Evolutionary conservation across 139 green algal species (phyloP).

Genomic region (Zygnema circumcarinatum): DNA sequence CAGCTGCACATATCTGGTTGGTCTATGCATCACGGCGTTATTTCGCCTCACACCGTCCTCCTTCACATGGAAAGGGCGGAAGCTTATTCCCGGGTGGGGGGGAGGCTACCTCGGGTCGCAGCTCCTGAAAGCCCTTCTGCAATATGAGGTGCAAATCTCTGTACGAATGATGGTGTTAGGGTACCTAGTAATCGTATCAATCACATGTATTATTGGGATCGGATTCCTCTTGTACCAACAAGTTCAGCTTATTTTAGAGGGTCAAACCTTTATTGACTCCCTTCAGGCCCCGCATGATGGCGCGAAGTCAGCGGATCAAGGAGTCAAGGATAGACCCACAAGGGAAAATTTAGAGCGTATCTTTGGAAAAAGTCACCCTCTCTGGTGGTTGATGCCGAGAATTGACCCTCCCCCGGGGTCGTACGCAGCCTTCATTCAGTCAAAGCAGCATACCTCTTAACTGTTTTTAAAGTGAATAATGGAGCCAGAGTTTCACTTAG

Average conservation of each 20-base stretch:
- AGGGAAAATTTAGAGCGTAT: constrained; percentile 19
- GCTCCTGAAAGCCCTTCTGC: constrained; percentile 16
- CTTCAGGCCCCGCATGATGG: constrained; percentile 13
- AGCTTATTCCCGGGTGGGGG: constrained; percentile 3
- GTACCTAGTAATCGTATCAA: constrained; percentile 1
- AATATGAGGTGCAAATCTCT: constrained; percentile 29
- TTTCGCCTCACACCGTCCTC: constrained; percentile 13
- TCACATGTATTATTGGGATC: constrained; percentile 8
- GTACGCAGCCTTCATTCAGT: neutral
- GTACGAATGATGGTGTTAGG: constrained; percentile 6
- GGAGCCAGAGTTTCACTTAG: no score
- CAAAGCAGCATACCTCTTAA: neutral
- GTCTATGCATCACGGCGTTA: constrained; percentile 8
- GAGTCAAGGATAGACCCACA: neutral
- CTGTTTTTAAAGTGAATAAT: no score
- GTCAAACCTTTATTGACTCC: constrained; percentile 31
- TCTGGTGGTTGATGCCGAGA: constrained; percentile 25
- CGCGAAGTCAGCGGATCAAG: neutral
- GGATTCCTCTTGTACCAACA: constrained; percentile 41
- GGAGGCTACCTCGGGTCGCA: neutral
- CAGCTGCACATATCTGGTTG: constrained; percentile 34
- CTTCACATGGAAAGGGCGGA: neutral
- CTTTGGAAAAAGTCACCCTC: constrained; percentile 33
- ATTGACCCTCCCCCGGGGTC: constrained; percentile 9
- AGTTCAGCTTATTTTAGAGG: constrained; percentile 8